phyloP scores from a whole-genome alignment of 2,329 filamentous ascomycete genomes.

The Clarireedia sp. region DNA sequence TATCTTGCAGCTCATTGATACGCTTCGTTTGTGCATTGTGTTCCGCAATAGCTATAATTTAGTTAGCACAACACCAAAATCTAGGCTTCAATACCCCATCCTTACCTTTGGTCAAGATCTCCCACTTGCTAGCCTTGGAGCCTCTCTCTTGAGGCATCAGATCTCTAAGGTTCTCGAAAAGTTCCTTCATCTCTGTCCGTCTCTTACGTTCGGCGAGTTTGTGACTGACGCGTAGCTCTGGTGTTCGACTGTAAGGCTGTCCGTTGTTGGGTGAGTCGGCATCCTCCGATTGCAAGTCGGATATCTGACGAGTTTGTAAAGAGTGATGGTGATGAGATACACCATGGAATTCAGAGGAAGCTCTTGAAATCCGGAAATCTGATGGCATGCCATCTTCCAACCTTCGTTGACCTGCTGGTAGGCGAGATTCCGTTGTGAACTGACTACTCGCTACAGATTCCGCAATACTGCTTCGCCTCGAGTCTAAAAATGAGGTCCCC shows the following conservation, averaged over 20 bases:
- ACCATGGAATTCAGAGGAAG: slow-evolving; percentile 44
- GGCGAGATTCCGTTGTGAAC: slow-evolving; percentile 64
- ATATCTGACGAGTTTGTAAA: slow-evolving; percentile 66
- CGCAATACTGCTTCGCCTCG: slow-evolving; percentile 66
- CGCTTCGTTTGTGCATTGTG: slow-evolving; percentile 46
- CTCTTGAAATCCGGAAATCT: slow-evolving; percentile 39
- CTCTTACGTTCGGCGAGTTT: slow-evolving; percentile 80
- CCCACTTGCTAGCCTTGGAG: slow-evolving; percentile 83
- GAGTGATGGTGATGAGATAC: slow-evolving; percentile 56
- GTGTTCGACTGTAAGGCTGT: slow-evolving; percentile 75
- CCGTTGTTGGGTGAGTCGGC: slow-evolving; percentile 44
- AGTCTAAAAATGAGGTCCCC: slow-evolving; percentile 41
- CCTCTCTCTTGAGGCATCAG: slow-evolving; percentile 74
- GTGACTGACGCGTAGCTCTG: slow-evolving; percentile 74
- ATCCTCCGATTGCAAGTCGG: slow-evolving; percentile 56
- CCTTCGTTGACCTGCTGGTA: slow-evolving; percentile 64
- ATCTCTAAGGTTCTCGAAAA: slow-evolving; percentile 74
- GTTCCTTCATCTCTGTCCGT: slow-evolving; percentile 79
- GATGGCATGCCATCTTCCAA: slow-evolving; percentile 52
- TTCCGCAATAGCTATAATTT: slow-evolving; percentile 49
- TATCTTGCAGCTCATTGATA: slow-evolving; percentile 20
- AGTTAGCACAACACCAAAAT: slow-evolving; percentile 12
- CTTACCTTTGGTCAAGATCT: slow-evolving; percentile 75
- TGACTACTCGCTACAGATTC: slow-evolving; percentile 75
- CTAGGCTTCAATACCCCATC: slow-evolving; percentile 20